phyloP scores from a whole-genome alignment of 2,329 filamentous ascomycete genomes.

The Alternaria conjuncta region DNA sequence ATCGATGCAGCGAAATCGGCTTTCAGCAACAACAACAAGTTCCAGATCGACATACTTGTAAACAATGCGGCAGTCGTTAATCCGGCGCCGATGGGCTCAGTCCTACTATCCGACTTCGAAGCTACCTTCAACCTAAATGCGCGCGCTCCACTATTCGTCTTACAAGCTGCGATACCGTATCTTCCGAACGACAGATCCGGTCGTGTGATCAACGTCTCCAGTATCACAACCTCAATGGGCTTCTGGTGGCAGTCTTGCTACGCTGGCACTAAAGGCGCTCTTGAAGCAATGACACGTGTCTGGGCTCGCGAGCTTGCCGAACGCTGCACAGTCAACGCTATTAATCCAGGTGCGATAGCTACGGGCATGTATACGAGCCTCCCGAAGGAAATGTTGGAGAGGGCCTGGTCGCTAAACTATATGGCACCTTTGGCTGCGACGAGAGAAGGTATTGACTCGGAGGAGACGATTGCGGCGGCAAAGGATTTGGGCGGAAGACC shows the following conservation, averaged over 20 bases:
- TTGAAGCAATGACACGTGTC: constrained; percentile 69
- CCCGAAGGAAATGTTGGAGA: constrained; percentile 64
- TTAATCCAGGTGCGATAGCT: constrained; percentile 67
- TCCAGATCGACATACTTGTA: background rate
- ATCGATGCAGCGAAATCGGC: background rate
- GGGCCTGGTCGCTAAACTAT: constrained; percentile 63
- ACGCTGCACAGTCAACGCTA: constrained; percentile 64
- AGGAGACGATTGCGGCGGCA: constrained; percentile 64
- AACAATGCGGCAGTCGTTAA: background rate
- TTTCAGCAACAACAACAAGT: background rate
- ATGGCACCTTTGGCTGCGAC: constrained; percentile 68
- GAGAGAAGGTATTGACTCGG: constrained; percentile 43
- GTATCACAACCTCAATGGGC: constrained; percentile 61
- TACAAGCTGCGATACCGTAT: constrained; percentile 71
- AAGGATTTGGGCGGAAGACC: constrained; percentile 59
- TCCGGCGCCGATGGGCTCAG: background rate
- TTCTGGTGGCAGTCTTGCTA: constrained; percentile 64
- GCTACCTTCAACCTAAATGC: constrained; percentile 68
- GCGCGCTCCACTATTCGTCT: constrained; percentile 63
- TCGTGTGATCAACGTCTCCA: constrained; percentile 65
- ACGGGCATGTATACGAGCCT: constrained; percentile 62
- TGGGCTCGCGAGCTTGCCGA: constrained; percentile 67
- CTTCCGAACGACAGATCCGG: constrained; percentile 70
- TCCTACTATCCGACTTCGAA: constrained; percentile 33
- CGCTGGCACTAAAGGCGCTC: constrained; percentile 66